phyloP scores from a whole-genome alignment of 768 basidiomycete species.

The Trametes cinnabarina region DNA sequence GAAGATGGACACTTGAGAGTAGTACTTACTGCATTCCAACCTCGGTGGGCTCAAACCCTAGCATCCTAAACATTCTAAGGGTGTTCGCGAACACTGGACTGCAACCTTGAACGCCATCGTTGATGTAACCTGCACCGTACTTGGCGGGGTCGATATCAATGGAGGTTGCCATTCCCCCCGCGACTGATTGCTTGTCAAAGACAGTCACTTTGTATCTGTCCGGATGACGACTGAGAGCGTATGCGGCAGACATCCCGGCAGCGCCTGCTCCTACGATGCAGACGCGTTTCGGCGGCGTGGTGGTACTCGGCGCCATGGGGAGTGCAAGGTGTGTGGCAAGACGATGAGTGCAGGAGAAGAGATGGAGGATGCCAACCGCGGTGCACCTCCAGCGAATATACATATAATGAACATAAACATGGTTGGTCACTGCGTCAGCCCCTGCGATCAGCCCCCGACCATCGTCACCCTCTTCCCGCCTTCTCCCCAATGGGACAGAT shows the following conservation, averaged over 20 bases:
- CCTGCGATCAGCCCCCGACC: neutral
- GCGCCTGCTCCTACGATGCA: slow-evolving; percentile 31
- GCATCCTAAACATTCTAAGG: slow-evolving; percentile 33
- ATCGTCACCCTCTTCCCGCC: neutral
- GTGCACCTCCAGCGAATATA: neutral
- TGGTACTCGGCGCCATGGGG: slow-evolving; percentile 10
- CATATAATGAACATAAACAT: neutral
- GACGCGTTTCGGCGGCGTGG: slow-evolving; percentile 22
- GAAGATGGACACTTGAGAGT: neutral
- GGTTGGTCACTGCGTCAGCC: neutral
- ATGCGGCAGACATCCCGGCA: slow-evolving; percentile 35
- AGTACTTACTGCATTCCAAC: slow-evolving; percentile 34
- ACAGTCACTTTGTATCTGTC: slow-evolving; percentile 33
- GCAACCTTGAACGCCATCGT: slow-evolving; percentile 38
- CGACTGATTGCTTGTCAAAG: slow-evolving; percentile 30
- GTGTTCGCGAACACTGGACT: slow-evolving; percentile 38
- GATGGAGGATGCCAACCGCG: neutral
- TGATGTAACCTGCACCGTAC: slow-evolving; percentile 36
- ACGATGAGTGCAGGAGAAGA: neutral
- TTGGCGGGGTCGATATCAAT: slow-evolving; percentile 30
- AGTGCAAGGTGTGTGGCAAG: neutral
- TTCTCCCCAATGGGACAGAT: neutral
- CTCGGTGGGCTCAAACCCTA: slow-evolving; percentile 32
- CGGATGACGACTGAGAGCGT: slow-evolving; percentile 33
- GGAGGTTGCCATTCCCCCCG: slow-evolving; percentile 37